Conservation (phyloP, 768 basidiomycete genomes). For the Lepiota brunneoincarnata region DNA sequence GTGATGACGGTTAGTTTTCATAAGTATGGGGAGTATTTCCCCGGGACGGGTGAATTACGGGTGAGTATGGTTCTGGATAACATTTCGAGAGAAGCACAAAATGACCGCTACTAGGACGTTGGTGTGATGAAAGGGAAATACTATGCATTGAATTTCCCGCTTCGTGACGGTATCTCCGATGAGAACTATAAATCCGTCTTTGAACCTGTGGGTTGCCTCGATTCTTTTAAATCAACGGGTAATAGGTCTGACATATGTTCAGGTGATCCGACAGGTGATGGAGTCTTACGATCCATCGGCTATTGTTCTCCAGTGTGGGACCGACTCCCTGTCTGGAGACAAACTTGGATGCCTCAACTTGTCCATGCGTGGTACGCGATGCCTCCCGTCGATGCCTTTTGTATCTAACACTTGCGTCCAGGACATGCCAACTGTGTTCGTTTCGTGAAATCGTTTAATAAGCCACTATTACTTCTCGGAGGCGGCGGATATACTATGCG, state of each 20-base stretch:
- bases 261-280: conserved; percentile 95
- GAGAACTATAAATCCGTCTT: conserved; percentile 95
- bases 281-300: conserved; percentile 92
- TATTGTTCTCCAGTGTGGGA: conserved; percentile 95
- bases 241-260: background rate
- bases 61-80: conserved; percentile 38
- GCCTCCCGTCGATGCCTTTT: background rate
- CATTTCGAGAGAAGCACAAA: conserved; percentile 12
- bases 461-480: conserved; percentile 90
- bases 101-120: conserved; percentile 57
- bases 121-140: conserved; percentile 94
- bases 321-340: conserved; percentile 95
- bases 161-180: conserved; percentile 93
- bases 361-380: conserved; percentile 79
- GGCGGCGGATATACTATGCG: conserved; percentile 99
- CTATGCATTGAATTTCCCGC: conserved; percentile 91
- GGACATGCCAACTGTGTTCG: conserved; percentile 98
- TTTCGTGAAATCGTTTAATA: conserved; percentile 95
- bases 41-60: conserved; percentile 95
- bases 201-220: conserved; percentile 68
- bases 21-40: conserved; percentile 99
- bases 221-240: background rate
- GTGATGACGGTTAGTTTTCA: conserved; percentile 99
- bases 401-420: conserved; percentile 19
- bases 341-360: conserved; percentile 95